Evolutionary conservation across 495 filamentous ascomycete genomes (phyloP).

Genomic region (Choiromyces venosus): DNA sequence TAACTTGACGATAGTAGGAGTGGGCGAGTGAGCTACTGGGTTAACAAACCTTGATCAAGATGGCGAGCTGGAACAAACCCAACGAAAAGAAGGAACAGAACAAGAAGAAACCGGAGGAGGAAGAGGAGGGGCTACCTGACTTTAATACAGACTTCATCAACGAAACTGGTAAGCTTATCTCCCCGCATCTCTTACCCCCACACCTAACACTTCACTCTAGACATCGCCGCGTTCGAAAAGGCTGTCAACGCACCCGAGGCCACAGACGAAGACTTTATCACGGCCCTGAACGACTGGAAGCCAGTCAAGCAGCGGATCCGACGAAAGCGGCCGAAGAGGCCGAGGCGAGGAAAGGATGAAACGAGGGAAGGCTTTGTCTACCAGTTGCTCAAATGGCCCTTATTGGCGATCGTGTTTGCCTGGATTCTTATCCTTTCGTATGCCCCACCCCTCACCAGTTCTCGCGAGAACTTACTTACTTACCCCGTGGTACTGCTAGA

Average conservation of each 20-base stretch:
- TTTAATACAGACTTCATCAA: conserved; percentile 24
- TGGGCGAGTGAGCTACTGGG: not conserved
- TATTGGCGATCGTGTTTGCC: conserved; percentile 67
- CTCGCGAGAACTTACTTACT: conserved; percentile 1
- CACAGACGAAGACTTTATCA: conserved; percentile 55
- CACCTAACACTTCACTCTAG: conserved; percentile 10
- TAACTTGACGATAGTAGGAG: not conserved
- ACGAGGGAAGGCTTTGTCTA: conserved; percentile 91
- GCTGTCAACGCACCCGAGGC: conserved; percentile 54
- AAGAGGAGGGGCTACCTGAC: conserved; percentile 20
- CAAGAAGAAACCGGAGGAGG: not conserved
- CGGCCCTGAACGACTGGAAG: conserved; percentile 79
- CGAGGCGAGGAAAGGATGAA: conserved; percentile 69
- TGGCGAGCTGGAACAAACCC: not conserved
- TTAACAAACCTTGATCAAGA: not conserved
- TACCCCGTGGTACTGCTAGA: conserved; percentile 41
- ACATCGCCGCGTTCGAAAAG: conserved; percentile 55
- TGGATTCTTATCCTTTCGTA: conserved; percentile 64
- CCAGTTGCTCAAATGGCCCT: conserved; percentile 80
- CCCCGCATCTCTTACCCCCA: not conserved
- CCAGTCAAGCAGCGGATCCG: conserved; percentile 65
- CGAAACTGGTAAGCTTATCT: conserved; percentile 16
- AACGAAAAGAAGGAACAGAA: not conserved
- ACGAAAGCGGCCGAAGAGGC: conserved; percentile 43
- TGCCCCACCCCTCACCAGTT: not conserved